phyloP scores from a whole-genome alignment of 1,139 yeast species.

The Blastobotrys aristatus region DNA sequence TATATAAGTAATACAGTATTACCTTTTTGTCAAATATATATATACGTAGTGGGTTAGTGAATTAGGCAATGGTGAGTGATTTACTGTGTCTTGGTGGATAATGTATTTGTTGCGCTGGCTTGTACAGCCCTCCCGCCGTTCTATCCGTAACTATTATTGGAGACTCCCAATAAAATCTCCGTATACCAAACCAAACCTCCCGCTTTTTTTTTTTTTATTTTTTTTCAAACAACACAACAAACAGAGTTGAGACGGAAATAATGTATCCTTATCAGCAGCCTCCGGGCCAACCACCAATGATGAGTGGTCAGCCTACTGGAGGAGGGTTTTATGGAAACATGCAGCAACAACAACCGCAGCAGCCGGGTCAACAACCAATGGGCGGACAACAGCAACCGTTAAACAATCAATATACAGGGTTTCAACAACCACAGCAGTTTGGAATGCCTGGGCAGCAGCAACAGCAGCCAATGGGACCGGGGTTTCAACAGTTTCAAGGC shows the following conservation, averaged over 20 bases:
- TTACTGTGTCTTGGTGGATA: too few species aligned
- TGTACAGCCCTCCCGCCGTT: too few species aligned
- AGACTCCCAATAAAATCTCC: too few species aligned
- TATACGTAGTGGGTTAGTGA: too few species aligned
- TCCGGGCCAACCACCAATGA: conserved; percentile 8
- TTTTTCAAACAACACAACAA: too few species aligned
- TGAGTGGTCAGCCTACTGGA: conserved; percentile 7
- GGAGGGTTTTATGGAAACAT: background rate
- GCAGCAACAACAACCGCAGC: conserved; percentile 7
- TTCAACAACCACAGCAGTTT: conserved; percentile 25
- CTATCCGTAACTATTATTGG: too few species aligned
- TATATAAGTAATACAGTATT: too few species aligned
- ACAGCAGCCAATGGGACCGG: too few species aligned
- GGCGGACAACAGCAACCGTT: conserved; percentile 7
- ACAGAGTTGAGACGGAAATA: too few species aligned
- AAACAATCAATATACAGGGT: conserved; percentile 19
- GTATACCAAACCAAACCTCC: too few species aligned
- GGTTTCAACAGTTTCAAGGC: background rate
- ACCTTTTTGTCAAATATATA: background rate
- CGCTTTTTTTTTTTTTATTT: background rate
- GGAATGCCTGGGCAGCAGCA: conserved; percentile 7
- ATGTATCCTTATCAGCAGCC: conserved; percentile 17
- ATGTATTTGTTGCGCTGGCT: too few species aligned
- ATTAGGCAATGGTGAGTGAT: too few species aligned
- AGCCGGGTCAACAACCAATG: conserved; percentile 10